Percentiles rank a stretch among this genome's conserved stretches.
Evolutionary conservation across 176 grass and related monocot species (phyloP).

Genomic region (Eremochloa ophiuroides): DNA sequence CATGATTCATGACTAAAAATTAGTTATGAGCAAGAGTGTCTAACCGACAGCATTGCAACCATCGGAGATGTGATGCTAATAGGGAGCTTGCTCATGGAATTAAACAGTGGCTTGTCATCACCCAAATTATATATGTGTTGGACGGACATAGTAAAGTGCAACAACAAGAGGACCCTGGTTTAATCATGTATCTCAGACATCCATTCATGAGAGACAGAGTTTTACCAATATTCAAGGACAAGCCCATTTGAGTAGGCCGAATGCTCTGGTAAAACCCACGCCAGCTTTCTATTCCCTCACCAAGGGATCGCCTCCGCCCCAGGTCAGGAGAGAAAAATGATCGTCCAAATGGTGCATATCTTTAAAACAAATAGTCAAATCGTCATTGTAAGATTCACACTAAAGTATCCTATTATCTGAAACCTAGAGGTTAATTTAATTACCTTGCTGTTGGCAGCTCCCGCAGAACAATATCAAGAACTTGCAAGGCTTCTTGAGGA

Average conservation of each 20-base stretch:
- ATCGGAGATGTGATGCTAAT: not conserved
- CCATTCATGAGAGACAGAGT: not conserved
- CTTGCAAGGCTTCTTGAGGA: constrained; percentile 88
- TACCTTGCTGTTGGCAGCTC: constrained; percentile 80
- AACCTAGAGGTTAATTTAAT: constrained; percentile 18
- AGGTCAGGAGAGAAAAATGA: constrained; percentile 83
- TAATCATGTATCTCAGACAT: not conserved
- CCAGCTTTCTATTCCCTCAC: constrained; percentile 94
- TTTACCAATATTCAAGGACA: constrained; percentile 90
- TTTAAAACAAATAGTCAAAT: constrained; percentile 23
- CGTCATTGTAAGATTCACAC: not conserved
- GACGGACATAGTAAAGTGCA: not conserved
- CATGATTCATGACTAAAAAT: not conserved
- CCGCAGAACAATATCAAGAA: constrained; percentile 85
- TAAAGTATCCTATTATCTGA: not conserved
- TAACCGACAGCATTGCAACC: not conserved
- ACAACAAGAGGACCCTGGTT: not conserved
- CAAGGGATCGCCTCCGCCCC: constrained; percentile 65
- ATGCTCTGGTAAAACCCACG: constrained; percentile 96
- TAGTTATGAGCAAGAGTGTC: not conserved
- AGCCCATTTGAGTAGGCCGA: constrained; percentile 89
- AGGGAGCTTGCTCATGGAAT: not conserved
- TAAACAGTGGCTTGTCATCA: not conserved
- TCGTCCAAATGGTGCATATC: constrained; percentile 62
- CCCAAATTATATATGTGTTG: not conserved